Percentiles rank a stretch among this genome's conserved stretches.
These are phyloP conservation scores for Lasiosphaeriaceae sp. DNA, from an alignment of 495 filamentous ascomycete genomes.

Conservation along the genomic window DNA sequence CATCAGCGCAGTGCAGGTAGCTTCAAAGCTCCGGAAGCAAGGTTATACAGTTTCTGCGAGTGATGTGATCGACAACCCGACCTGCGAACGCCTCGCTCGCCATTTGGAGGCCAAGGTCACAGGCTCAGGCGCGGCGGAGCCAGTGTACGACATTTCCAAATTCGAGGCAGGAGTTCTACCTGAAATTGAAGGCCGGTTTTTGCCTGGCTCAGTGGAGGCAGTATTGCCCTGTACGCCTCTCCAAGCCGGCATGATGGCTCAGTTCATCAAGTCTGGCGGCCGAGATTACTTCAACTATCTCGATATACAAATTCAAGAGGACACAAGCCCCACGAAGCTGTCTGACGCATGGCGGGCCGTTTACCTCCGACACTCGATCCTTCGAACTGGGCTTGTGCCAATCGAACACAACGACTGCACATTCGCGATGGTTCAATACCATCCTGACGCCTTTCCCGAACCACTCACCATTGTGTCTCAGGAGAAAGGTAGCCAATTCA, in stretches of 20 bases:
- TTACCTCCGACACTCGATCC: constrained; percentile 55
- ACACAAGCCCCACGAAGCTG: constrained; percentile 25
- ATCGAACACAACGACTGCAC: constrained; percentile 53
- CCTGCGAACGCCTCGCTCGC: constrained; percentile 33
- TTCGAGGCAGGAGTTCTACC: constrained; percentile 30
- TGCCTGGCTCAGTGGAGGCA: constrained; percentile 29
- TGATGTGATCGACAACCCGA: constrained; percentile 65
- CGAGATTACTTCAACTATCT: constrained; percentile 60
- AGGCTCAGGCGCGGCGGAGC: background rate
- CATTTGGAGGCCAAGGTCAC: background rate
- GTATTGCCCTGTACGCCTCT: constrained; percentile 61
- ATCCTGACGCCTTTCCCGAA: background rate
- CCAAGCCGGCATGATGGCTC: constrained; percentile 60
- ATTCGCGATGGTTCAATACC: constrained; percentile 66
- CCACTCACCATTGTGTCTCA: background rate
- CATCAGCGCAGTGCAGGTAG: constrained; percentile 78
- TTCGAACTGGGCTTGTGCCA: constrained; percentile 65
- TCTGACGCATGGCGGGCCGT: constrained; percentile 55
- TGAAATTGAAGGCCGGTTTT: constrained; percentile 16
- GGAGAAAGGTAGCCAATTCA: constrained; percentile 11
- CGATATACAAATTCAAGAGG: constrained; percentile 36
- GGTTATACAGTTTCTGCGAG: constrained; percentile 54
- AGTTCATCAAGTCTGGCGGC: constrained; percentile 54
- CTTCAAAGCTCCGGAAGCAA: constrained; percentile 56
- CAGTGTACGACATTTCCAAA: constrained; percentile 39